These are phyloP conservation scores for Themeda triandra DNA, from an alignment of 176 grass and related monocot species.

Conservation along the genomic window DNA sequence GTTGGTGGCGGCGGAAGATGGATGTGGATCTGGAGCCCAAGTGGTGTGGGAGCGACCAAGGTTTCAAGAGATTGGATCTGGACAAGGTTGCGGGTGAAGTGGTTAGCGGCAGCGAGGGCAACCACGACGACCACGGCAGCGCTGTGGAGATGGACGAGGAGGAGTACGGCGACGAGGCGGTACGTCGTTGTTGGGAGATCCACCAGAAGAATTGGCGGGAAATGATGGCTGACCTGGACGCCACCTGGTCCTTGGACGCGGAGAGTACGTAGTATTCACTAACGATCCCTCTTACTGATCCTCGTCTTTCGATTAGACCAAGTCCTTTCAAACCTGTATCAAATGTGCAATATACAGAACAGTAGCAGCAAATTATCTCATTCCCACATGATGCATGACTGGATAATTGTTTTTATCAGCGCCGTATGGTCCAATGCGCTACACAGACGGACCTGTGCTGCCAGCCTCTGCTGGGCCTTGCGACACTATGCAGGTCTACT, in stretches of 20 bases:
- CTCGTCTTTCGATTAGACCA: too few relatives aligned
- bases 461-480: neutral
- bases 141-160: neutral
- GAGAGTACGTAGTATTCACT: too few relatives aligned
- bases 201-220: too few relatives aligned
- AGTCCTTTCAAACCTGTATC: too few relatives aligned
- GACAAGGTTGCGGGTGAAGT: neutral
- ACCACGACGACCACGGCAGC: neutral
- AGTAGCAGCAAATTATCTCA: too few relatives aligned
- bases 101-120: neutral
- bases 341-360: too few relatives aligned
- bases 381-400: too few relatives aligned
- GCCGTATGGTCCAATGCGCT: neutral
- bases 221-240: too few relatives aligned
- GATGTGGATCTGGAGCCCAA: neutral
- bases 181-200: too few relatives aligned
- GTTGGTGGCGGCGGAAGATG: neutral
- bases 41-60: neutral
- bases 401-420: neutral
- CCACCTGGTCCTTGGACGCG: too few relatives aligned
- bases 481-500: neutral
- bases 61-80: neutral
- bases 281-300: too few relatives aligned
- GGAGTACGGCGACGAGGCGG: neutral
- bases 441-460: neutral